phyloP scores from a whole-genome alignment of 2,329 filamentous ascomycete genomes.

The Alternaria brassicicola region DNA sequence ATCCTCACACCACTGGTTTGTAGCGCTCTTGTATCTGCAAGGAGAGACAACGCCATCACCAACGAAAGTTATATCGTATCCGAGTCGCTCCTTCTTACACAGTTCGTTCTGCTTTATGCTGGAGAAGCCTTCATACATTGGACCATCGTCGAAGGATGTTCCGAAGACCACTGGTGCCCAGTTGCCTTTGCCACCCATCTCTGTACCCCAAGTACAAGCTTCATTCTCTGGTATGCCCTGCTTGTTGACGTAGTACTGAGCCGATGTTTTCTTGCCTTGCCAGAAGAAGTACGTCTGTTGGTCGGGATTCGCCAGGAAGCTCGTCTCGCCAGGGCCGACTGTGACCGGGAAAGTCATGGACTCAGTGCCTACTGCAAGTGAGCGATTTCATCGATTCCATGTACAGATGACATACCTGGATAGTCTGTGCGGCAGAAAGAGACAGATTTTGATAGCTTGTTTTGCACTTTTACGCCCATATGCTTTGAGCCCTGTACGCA shows the following conservation, averaged over 20 bases:
- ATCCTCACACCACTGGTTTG: conserved; percentile 66
- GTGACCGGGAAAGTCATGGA: conserved; percentile 80
- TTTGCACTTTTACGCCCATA: conserved; percentile 70
- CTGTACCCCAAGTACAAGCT: conserved; percentile 77
- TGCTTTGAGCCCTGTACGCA: conserved; percentile 75
- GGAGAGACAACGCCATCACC: conserved; percentile 65
- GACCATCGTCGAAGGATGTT: conserved; percentile 66
- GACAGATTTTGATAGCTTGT: conserved; percentile 70
- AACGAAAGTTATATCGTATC: conserved; percentile 79
- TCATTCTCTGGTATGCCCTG: conserved; percentile 69
- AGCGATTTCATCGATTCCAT: neutral
- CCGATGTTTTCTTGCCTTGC: conserved; percentile 76
- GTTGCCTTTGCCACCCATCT: conserved; percentile 71
- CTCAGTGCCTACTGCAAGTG: conserved; percentile 65
- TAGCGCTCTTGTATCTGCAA: conserved; percentile 67
- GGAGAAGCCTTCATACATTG: conserved; percentile 67
- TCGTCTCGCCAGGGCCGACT: conserved; percentile 63
- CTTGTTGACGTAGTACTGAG: conserved; percentile 97
- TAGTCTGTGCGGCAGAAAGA: conserved; percentile 95
- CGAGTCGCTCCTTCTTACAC: conserved; percentile 69
- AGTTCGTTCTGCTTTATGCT: conserved; percentile 85
- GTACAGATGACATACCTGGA: conserved; percentile 65
- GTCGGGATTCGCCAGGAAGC: conserved; percentile 76
- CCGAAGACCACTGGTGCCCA: conserved; percentile 87
- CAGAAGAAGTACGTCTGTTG: conserved; percentile 77